phyloP scores from a whole-genome alignment of 495 filamentous ascomycete genomes.

The Xylaria acuta region DNA sequence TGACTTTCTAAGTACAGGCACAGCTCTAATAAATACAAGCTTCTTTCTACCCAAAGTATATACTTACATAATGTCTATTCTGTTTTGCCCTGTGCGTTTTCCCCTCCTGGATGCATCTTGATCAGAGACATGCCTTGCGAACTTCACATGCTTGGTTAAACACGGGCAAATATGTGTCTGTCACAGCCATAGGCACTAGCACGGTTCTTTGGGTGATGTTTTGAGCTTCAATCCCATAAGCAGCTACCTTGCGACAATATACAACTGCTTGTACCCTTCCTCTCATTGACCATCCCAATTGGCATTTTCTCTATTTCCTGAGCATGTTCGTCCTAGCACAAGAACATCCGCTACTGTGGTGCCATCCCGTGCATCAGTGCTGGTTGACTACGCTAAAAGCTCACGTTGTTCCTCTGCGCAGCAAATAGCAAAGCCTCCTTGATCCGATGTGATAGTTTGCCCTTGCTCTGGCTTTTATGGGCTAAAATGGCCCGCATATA shows the following conservation, averaged over 20 bases:
- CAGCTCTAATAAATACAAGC: no score
- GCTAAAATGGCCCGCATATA: neutral
- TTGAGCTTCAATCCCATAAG: neutral
- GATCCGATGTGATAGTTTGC: neutral
- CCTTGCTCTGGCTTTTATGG: conserved; percentile 8
- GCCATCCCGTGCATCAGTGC: neutral
- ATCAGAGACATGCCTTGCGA: neutral
- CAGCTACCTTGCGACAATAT: neutral
- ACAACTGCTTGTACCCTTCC: neutral
- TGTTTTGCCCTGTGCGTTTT: neutral
- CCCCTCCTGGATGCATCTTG: neutral
- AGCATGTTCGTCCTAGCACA: conserved; percentile 4
- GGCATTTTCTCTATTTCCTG: neutral
- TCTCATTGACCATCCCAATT: conserved; percentile 5
- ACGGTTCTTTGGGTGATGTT: neutral
- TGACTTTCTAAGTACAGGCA: no score
- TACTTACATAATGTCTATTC: no score
- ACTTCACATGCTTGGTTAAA: neutral
- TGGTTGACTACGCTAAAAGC: neutral
- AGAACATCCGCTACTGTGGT: neutral
- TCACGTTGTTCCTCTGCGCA: conserved; percentile 7
- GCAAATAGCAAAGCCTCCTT: conserved; percentile 24
- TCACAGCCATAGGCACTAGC: neutral
- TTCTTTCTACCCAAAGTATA: no score
- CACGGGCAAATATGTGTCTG: neutral